Evolutionary conservation across 2,329 filamentous ascomycete genomes (phyloP).

Genomic region (Lithohypha guttulata): DNA sequence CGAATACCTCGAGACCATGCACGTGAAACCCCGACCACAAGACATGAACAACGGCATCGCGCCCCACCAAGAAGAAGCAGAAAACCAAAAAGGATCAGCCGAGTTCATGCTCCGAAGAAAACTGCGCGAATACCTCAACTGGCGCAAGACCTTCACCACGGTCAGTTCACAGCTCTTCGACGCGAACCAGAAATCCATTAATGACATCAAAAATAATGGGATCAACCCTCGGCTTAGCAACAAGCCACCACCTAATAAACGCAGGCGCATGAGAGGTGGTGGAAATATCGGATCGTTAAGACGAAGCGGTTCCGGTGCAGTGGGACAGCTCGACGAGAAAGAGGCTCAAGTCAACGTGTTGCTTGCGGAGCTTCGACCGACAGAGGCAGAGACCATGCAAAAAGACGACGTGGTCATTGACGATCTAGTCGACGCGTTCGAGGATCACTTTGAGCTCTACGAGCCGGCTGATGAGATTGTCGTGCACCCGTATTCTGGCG

Average conservation of each 20-base stretch:
- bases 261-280: conserved; percentile 72
- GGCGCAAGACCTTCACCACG: conserved; percentile 82
- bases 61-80: conserved; percentile 34
- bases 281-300: conserved; percentile 47
- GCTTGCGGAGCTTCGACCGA: conserved; percentile 73
- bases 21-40: conserved; percentile 47
- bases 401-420: conserved; percentile 69
- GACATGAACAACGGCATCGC: conserved; percentile 28
- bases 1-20: conserved; percentile 86
- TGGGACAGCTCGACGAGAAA: conserved; percentile 63
- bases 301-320: conserved; percentile 54
- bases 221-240: conserved; percentile 29
- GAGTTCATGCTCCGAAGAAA: conserved; percentile 83
- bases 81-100: conserved; percentile 57
- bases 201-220: conserved; percentile 50
- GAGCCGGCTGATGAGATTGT: conserved; percentile 83
- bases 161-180: conserved; percentile 67
- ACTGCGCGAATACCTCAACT: conserved; percentile 73
- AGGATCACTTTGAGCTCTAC: conserved; percentile 82
- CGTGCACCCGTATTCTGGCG: conserved; percentile 86
- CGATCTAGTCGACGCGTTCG: conserved; percentile 60
- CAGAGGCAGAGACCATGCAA: conserved; percentile 61
- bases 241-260: conserved; percentile 68
- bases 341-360: conserved; percentile 71
- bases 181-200: conserved; percentile 68